Evolutionary conservation across 1,139 yeast genomes (phyloP).

Genomic region (Nakaseomyces kungkrabaensis): DNA sequence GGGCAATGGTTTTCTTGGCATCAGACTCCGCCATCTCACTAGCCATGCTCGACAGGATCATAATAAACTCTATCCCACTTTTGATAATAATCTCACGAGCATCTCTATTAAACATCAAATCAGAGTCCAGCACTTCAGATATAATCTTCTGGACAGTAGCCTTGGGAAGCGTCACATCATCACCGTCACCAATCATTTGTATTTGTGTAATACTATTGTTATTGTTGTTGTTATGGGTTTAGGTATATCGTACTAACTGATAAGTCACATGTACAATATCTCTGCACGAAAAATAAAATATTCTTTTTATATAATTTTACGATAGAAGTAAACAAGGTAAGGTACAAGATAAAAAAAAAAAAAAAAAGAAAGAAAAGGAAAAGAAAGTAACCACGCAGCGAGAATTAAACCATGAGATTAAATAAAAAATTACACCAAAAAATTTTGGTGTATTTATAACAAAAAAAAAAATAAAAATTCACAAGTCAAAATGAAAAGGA

Average conservation of each 20-base stretch:
- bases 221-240: not conserved
- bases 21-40: conserved; percentile 96
- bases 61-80: conserved; percentile 90
- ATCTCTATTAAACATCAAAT: conserved; percentile 80
- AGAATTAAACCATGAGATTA: no score
- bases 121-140: conserved; percentile 73
- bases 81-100: conserved; percentile 93
- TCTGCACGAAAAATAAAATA: no score
- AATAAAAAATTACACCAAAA: not conserved
- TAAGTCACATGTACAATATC: no score
- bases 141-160: conserved; percentile 96
- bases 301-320: no score
- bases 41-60: conserved; percentile 87
- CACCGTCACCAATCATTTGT: conserved; percentile 16
- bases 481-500: not conserved
- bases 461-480: not conserved
- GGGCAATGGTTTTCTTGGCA: conserved; percentile 90
- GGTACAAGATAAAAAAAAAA: no score
- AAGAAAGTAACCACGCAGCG: no score
- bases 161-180: conserved; percentile 16
- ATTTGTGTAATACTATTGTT: not conserved
- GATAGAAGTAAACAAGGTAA: no score
- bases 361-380: no score
- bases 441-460: not conserved
- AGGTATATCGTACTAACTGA: no score